A percentile compares a stretch with the other conserved stretches of the same genome.
These are phyloP conservation scores for Candida labiduridarum DNA, from an alignment of 1,139 yeast genomes.

Conservation along the genomic window DNA sequence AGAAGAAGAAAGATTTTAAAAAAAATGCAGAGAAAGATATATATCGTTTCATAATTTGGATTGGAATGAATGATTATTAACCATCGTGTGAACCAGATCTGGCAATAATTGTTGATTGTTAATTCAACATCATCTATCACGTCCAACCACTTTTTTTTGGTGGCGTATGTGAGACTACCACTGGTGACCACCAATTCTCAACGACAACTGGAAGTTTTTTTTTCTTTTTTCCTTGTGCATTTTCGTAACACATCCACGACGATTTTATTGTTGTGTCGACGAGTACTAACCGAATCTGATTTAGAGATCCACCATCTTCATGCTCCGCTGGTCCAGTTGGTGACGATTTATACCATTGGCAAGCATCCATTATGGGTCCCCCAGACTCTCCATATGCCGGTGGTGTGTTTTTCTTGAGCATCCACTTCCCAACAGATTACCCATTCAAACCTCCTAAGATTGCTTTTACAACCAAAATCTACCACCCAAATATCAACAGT, in stretches of 20 bases:
- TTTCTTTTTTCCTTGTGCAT: not conserved
- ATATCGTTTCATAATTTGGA: not conserved
- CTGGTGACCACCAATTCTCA: not conserved
- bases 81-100: not conserved
- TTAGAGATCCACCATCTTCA: conserved; percentile 97
- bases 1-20: not conserved
- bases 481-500: conserved; percentile 88
- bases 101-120: not conserved
- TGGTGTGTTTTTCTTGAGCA: conserved; percentile 87
- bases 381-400: conserved; percentile 93
- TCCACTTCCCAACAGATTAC: conserved; percentile 93
- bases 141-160: conserved; percentile 1
- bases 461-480: conserved; percentile 85
- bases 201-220: not conserved
- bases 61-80: not conserved
- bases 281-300: conserved; percentile 30
- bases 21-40: not conserved
- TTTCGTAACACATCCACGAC: not conserved
- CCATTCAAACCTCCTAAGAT: conserved; percentile 95
- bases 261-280: not conserved
- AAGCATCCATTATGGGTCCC: conserved; percentile 96
- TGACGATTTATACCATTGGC: conserved; percentile 95
- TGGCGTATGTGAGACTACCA: not conserved
- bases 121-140: not conserved
- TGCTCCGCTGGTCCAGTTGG: conserved; percentile 99